A percentile compares a stretch with the other conserved stretches of the same genome.
These are phyloP conservation scores for Phoma herbarum DNA, from an alignment of 2,329 filamentous ascomycete genomes.

Conservation along the genomic window DNA sequence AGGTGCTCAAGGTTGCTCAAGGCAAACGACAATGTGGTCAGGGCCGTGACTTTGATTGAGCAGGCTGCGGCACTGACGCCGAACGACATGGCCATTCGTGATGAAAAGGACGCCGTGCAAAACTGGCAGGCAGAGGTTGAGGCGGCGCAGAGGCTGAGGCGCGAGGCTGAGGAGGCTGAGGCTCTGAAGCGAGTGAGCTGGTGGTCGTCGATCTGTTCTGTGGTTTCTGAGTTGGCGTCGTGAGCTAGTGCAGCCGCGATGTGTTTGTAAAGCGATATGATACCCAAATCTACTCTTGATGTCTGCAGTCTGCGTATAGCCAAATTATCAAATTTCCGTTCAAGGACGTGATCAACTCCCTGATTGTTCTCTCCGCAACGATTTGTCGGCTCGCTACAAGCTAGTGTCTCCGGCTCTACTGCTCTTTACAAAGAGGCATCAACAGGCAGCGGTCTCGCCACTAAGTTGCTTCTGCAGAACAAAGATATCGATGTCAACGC, in stretches of 20 bases:
- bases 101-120: conserved; percentile 30
- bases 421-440: too few relatives aligned
- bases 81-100: conserved; percentile 29
- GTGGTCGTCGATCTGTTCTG: conserved; percentile 17
- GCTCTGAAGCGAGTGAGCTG: not conserved
- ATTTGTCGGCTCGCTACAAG: too few relatives aligned
- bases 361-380: too few relatives aligned
- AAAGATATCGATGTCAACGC: too few relatives aligned
- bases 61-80: conserved; percentile 30
- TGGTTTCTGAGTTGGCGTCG: conserved; percentile 16
- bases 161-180: not conserved
- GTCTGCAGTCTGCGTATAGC: not conserved
- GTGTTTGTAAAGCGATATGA: conserved; percentile 9
- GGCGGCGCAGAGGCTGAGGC: conserved; percentile 7
- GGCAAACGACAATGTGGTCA: conserved; percentile 17
- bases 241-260: conserved; percentile 17
- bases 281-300: conserved; percentile 11
- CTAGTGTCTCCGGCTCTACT: too few relatives aligned
- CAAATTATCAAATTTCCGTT: too few relatives aligned
- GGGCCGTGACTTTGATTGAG: conserved; percentile 30
- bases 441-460: too few relatives aligned
- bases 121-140: conserved; percentile 31
- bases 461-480: too few relatives aligned
- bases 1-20: conserved; percentile 32
- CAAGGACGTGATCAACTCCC: too few relatives aligned